phyloP scores from a whole-genome alignment of 345 rosid genomes.

The Camelina sativa region DNA sequence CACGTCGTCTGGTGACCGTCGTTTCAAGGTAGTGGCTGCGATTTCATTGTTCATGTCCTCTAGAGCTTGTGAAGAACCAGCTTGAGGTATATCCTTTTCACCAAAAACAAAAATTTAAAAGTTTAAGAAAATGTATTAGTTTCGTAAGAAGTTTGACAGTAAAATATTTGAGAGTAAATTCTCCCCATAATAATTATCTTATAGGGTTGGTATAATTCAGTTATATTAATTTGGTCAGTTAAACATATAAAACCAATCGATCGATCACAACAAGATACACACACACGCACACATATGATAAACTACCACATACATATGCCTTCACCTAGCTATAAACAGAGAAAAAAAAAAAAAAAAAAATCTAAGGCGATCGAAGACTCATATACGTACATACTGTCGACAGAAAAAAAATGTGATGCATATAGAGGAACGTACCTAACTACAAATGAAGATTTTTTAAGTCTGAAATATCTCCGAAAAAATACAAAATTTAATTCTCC shows the following conservation, averaged over 20 bases:
- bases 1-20: slow-evolving; percentile 38
- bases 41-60: slow-evolving; percentile 44
- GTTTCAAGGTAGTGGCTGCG: slow-evolving; percentile 28
- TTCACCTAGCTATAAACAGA: background rate
- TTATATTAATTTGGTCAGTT: background rate
- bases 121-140: background rate
- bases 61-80: slow-evolving; percentile 18
- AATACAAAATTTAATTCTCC: background rate
- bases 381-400: background rate
- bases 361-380: background rate
- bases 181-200: background rate
- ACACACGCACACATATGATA: background rate
- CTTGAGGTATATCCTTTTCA: slow-evolving; percentile 24
- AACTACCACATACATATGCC: slow-evolving; percentile 8
- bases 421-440: slow-evolving; percentile 15
- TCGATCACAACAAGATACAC: background rate
- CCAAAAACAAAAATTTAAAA: background rate
- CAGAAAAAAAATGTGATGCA: background rate
- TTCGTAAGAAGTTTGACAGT: background rate
- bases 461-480: slow-evolving; percentile 19
- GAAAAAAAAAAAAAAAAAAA: background rate
- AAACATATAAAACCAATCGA: background rate
- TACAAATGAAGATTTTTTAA: background rate
- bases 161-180: background rate
- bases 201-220: background rate